These are phyloP conservation scores for Castanea crenata DNA, from an alignment of 306 rosid species.

Conservation along the genomic window DNA sequence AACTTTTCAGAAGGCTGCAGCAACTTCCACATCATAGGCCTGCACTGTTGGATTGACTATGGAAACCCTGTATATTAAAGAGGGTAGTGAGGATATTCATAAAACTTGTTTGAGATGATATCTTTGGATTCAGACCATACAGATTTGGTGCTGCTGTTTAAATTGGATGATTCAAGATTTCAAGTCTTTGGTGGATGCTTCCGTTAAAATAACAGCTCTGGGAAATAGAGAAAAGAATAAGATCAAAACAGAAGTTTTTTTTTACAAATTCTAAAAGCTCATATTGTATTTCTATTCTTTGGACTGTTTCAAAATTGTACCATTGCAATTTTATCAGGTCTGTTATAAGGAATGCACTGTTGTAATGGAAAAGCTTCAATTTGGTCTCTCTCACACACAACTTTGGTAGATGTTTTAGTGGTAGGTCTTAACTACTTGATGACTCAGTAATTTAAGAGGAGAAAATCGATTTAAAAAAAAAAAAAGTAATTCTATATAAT, in stretches of 20 bases:
- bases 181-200: conserved; percentile 6
- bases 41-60: neutral
- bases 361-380: neutral
- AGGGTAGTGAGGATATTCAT: neutral
- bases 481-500: no score
- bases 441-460: no score
- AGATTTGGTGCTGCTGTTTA: conserved; percentile 12
- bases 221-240: neutral
- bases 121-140: neutral
- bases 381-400: neutral
- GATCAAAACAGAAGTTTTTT: neutral
- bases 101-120: neutral
- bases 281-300: neutral
- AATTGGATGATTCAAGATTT: conserved; percentile 2
- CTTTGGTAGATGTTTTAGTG: no score
- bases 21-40: conserved; percentile 37
- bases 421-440: no score
- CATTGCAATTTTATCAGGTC: neutral
- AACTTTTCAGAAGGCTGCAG: conserved; percentile 58
- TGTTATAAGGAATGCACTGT: no score
- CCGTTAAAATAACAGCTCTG: conserved; percentile 11
- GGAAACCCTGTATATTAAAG: neutral
- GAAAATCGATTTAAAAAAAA: no score
- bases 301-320: neutral
- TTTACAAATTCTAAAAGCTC: neutral